Percentiles rank a stretch among this genome's conserved stretches.
phyloP scores from a whole-genome alignment of 1,284 basidiomycete species.

The Peniophora sp. region DNA sequence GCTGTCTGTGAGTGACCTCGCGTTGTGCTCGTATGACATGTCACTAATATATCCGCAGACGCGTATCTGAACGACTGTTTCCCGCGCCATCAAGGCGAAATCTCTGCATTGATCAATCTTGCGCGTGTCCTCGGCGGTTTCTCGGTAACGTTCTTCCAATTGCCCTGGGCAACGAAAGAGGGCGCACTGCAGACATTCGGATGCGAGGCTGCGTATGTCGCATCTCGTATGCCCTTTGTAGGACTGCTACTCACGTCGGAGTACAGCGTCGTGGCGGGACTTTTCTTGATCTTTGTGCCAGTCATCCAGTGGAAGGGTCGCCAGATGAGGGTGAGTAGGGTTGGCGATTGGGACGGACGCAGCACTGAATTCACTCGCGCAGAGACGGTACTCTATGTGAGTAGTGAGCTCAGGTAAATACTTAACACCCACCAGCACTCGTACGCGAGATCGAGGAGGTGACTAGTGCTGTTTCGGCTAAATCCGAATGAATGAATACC shows the following conservation, averaged over 20 bases:
- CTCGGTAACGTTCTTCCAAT: conserved; percentile 57
- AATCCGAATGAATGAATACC: no score
- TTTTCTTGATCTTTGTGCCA: conserved; percentile 48
- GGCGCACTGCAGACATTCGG: conserved; percentile 54
- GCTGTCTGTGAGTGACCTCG: conserved; percentile 40
- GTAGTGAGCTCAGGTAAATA: no score
- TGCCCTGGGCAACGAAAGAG: conserved; percentile 46
- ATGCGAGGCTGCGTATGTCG: conserved; percentile 45
- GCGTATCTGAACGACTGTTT: conserved; percentile 44
- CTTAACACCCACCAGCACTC: no score
- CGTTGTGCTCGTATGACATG: neutral
- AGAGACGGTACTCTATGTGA: no score
- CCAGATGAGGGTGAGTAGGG: conserved; percentile 35
- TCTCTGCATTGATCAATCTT: conserved; percentile 52
- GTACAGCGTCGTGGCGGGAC: conserved; percentile 37
- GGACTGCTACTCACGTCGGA: neutral
- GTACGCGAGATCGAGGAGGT: no score
- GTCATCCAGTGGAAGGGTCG: conserved; percentile 40
- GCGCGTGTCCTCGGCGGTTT: conserved; percentile 53
- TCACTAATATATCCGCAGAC: conserved; percentile 25
- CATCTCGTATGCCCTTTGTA: neutral
- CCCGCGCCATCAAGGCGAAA: conserved; percentile 47
- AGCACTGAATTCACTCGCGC: no score
- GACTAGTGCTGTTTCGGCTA: no score
- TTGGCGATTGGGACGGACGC: no score